These are phyloP conservation scores for Penicillium verrucosum DNA, from an alignment of 2,329 filamentous ascomycete species.

Conservation along the genomic window DNA sequence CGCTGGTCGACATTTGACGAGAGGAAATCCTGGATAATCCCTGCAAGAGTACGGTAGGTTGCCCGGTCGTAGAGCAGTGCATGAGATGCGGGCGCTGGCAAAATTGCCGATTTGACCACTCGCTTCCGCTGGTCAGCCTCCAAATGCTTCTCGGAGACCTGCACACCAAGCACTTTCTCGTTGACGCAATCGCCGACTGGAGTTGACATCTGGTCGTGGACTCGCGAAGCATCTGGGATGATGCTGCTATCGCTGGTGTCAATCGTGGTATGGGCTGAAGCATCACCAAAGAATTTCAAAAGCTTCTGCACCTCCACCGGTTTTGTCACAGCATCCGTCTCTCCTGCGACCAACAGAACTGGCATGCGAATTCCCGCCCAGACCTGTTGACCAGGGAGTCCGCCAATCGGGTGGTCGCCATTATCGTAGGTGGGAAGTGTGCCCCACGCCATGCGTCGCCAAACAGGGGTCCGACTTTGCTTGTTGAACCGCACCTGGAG, in stretches of 20 bases:
- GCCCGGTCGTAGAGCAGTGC: slow-evolving; percentile 77
- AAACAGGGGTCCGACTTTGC: slow-evolving; percentile 78
- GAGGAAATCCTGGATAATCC: slow-evolving; percentile 80
- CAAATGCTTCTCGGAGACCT: slow-evolving; percentile 23
- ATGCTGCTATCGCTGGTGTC: slow-evolving; percentile 23
- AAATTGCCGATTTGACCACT: slow-evolving; percentile 64
- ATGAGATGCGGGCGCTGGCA: slow-evolving; percentile 77
- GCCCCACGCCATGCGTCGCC: slow-evolving; percentile 75
- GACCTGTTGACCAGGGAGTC: slow-evolving; percentile 64
- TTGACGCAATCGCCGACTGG: slow-evolving; percentile 20
- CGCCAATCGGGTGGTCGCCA: slow-evolving; percentile 51
- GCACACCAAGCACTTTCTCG: slow-evolving; percentile 28
- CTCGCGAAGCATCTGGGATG: slow-evolving; percentile 32
- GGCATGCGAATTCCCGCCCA: slow-evolving; percentile 74
- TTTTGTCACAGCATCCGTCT: slow-evolving; percentile 73
- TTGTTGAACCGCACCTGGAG: slow-evolving; percentile 59
- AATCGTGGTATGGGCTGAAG: slow-evolving; percentile 25
- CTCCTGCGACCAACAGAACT: slow-evolving; percentile 73
- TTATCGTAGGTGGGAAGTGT: slow-evolving; percentile 60
- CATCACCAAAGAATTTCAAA: slow-evolving; percentile 40
- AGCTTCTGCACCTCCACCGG: slow-evolving; percentile 69
- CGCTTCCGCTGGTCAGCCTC: slow-evolving; percentile 38
- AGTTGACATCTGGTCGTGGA: slow-evolving; percentile 23
- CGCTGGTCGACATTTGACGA: slow-evolving; percentile 70
- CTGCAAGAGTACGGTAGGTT: slow-evolving; percentile 72